Percentiles rank a stretch among this genome's conserved stretches.
phyloP scores from a whole-genome alignment of 1,139 yeast genomes.

The Geotrichum australiense region DNA sequence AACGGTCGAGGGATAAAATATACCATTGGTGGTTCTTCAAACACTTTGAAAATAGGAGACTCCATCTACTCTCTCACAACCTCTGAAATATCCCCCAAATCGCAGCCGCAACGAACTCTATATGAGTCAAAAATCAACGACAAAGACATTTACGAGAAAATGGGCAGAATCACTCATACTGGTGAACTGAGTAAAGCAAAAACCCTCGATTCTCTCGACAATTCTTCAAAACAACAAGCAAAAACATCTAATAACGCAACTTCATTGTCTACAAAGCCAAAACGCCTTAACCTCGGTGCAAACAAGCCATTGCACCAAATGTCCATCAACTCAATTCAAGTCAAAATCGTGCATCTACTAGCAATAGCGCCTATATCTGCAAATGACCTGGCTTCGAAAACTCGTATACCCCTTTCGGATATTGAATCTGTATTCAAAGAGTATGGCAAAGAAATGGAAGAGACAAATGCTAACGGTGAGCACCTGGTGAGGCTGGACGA shows the following conservation, averaged over 20 bases:
- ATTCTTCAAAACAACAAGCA: background rate
- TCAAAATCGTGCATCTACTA: slow-evolving; percentile 34
- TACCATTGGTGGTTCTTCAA: slow-evolving; percentile 4
- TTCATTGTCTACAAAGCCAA: slow-evolving; percentile 11
- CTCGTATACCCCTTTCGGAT: slow-evolving; percentile 28
- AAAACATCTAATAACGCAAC: background rate
- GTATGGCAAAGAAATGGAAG: slow-evolving; percentile 24
- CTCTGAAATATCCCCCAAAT: slow-evolving; percentile 6
- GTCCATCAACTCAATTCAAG: slow-evolving; percentile 28
- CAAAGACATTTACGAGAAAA: background rate
- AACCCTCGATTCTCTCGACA: background rate
- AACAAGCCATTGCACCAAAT: slow-evolving; percentile 25
- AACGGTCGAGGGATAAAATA: slow-evolving; percentile 11
- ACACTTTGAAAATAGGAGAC: slow-evolving; percentile 17
- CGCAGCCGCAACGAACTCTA: background rate
- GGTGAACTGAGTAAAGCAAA: background rate
- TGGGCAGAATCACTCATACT: slow-evolving; percentile 2
- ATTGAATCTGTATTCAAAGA: slow-evolving; percentile 28
- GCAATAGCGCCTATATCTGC: slow-evolving; percentile 30
- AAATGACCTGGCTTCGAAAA: slow-evolving; percentile 28
- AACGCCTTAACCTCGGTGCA: slow-evolving; percentile 18
- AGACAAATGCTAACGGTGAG: slow-evolving; percentile 12
- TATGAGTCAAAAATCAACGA: slow-evolving; percentile 6
- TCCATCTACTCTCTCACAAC: slow-evolving; percentile 14
- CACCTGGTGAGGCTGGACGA: slow-evolving; percentile 27